phyloP scores from a whole-genome alignment of 345 rosid genomes.

The Linum lewisii region DNA sequence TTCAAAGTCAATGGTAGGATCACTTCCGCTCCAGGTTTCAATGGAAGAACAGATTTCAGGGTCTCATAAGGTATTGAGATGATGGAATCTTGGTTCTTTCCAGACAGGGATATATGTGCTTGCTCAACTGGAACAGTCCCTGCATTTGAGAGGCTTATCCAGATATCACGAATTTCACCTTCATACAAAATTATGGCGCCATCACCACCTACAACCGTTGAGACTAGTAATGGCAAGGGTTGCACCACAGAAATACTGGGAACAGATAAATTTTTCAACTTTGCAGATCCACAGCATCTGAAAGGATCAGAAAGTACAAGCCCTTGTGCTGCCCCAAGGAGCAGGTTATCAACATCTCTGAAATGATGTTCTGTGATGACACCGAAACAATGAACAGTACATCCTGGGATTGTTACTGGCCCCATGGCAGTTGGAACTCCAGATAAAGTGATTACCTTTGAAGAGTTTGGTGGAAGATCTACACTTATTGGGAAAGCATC shows the following conservation, averaged over 20 bases:
- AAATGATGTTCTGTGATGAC: constrained; percentile 89
- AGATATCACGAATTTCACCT: constrained; percentile 82
- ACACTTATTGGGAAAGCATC: constrained; percentile 90
- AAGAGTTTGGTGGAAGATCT: constrained; percentile 85
- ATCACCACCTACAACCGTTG: constrained; percentile 81
- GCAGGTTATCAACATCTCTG: constrained; percentile 91
- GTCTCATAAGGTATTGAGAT: constrained; percentile 64
- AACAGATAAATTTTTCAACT: constrained; percentile 60
- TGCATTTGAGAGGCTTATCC: constrained; percentile 86
- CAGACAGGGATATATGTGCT: constrained; percentile 86
- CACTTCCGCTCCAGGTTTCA: constrained; percentile 94
- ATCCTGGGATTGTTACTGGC: constrained; percentile 69
- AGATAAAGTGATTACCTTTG: constrained; percentile 89
- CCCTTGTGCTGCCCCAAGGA: constrained; percentile 96
- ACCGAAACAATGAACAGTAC: constrained; percentile 93
- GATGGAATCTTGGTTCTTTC: constrained; percentile 92
- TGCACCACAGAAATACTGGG: constrained; percentile 78
- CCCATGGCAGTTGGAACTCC: constrained; percentile 92
- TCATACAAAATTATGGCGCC: constrained; percentile 87
- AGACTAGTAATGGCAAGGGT: constrained; percentile 74
- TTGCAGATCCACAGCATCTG: constrained; percentile 84
- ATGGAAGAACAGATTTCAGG: constrained; percentile 67
- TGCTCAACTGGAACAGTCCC: constrained; percentile 90
- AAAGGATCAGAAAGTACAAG: constrained; percentile 99
- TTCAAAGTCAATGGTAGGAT: constrained; percentile 72